Base-by-base conservation (phyloP, 2,329 filamentous ascomycete species). In the Xylariales sp. region DNA sequence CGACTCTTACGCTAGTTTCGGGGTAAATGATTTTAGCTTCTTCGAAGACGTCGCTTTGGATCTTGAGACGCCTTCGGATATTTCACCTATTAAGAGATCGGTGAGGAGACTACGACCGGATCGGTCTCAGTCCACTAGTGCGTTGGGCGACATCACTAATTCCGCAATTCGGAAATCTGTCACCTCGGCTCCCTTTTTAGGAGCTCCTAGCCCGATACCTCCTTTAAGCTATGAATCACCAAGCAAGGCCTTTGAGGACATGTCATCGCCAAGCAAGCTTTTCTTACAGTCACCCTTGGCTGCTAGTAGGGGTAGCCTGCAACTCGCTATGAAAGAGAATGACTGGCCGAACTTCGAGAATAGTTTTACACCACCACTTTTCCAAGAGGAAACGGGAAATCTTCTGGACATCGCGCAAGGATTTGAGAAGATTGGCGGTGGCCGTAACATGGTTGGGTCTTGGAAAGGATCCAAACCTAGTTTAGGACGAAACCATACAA, bases 381-480 rank as follows among this genome's bases (percentile, higher is more conserved):
- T 89, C 59, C 83, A 84, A 64, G 89, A 91, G 67, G 87, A 89
- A 48, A 81, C 82, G 3, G 83, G 87, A 65, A 88, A 90, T 50
- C 80, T 86, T 1, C 85, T 93, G 58, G 91, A 94, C 74, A 90
- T 94, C 71, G 85, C 92, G 53, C 89, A 92, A 75, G 91, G 91
- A 9, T 94, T 93, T 74, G 88, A 91, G 76, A 91, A 90, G 81
- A 93, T 94, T 76, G 91, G 91, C 54, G 81, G 83, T 49, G 81
- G 83, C 70, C 81, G 78, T 68, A 76, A 73, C 48, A 69, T 75
- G 41, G 74, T 74, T 65, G 70, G 72, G 72, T 63, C 76, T 62
- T 74, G 75, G 53, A 73, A 76, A 58, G 55, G 70, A 16, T 76
- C 75, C 34, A 83, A 54, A 71, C 79, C 81, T 50, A 70, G 69